phyloP scores from a whole-genome alignment of 805 yeast genomes.

The Metschnikowia lachancei region DNA sequence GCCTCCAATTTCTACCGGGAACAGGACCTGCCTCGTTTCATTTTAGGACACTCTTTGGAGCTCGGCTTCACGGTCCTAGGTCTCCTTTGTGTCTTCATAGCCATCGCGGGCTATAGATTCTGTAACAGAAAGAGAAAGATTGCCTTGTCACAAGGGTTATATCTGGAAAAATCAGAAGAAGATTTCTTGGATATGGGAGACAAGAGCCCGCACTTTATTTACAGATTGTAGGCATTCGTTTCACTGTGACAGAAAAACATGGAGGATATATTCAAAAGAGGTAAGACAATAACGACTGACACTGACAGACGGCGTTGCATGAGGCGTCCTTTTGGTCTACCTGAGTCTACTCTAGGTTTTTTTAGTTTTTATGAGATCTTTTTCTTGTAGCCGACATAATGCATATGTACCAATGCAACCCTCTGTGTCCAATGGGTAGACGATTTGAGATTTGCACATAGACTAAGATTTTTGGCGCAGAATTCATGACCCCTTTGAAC shows the following conservation, averaged over 20 bases:
- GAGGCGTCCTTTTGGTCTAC: too few species aligned
- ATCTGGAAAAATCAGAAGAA: slow-evolving; percentile 23
- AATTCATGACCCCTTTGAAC: background rate
- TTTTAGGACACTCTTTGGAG: slow-evolving; percentile 30
- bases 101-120: background rate
- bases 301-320: too few species aligned
- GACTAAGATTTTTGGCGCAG: background rate
- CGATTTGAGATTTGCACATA: background rate
- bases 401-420: too few species aligned
- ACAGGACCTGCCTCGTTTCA: slow-evolving; percentile 25
- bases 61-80: slow-evolving; percentile 35
- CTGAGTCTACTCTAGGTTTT: too few species aligned
- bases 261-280: too few species aligned
- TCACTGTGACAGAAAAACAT: background rate
- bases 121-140: slow-evolving; percentile 9
- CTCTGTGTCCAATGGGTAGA: too few species aligned
- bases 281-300: too few species aligned
- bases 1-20: slow-evolving; percentile 31
- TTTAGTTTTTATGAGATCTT: too few species aligned
- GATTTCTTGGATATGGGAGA: slow-evolving; percentile 42
- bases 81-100: background rate
- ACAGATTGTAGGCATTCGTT: slow-evolving; percentile 14
- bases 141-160: slow-evolving; percentile 23
- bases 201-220: slow-evolving; percentile 39
- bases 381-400: too few species aligned